Evolutionary conservation across 2,329 filamentous ascomycete genomes (phyloP).

Genomic region (Pestalotiopsis sp.): DNA sequence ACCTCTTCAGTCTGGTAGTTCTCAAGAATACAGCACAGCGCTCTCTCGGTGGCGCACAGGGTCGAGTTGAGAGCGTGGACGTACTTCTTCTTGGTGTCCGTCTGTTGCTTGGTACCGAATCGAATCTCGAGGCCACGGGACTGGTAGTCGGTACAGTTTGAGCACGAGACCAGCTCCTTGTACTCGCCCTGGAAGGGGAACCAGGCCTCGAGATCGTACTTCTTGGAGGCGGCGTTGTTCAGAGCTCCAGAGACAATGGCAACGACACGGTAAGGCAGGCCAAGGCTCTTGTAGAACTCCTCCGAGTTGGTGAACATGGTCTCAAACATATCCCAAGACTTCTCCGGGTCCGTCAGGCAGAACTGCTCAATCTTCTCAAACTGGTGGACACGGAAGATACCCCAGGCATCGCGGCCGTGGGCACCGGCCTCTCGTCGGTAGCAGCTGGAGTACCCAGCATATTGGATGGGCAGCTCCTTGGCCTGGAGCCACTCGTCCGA

Average conservation of each 20-base stretch:
- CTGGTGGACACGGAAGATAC: conserved; percentile 96
- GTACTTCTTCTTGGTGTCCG: conserved; percentile 86
- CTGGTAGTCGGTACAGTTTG: conserved; percentile 98
- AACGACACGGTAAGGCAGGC: conserved; percentile 88
- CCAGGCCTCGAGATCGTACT: conserved; percentile 95
- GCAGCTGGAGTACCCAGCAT: conserved; percentile 90
- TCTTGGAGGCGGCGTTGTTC: conserved; percentile 88
- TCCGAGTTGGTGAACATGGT: conserved; percentile 90
- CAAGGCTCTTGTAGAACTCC: conserved; percentile 91
- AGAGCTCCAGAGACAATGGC: conserved; percentile 95
- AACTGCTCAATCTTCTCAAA: conserved; percentile 80
- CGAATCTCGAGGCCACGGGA: conserved; percentile 91
- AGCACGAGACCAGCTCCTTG: conserved; percentile 97
- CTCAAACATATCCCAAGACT: conserved; percentile 92
- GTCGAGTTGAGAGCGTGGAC: conserved; percentile 92
- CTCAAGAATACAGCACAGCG: conserved; percentile 92
- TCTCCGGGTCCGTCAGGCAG: conserved; percentile 73
- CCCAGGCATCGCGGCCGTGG: conserved; percentile 93
- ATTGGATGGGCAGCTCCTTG: conserved; percentile 87
- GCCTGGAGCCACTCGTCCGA: conserved; percentile 90
- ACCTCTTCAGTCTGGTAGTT: conserved; percentile 93
- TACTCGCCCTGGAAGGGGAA: conserved; percentile 90
- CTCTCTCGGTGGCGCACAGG: conserved; percentile 87
- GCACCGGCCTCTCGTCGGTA: conserved; percentile 95
- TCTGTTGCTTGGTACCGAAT: conserved; percentile 85